Conservation (phyloP, 345 rosid genomes). For the Moringa oleifera region DNA sequence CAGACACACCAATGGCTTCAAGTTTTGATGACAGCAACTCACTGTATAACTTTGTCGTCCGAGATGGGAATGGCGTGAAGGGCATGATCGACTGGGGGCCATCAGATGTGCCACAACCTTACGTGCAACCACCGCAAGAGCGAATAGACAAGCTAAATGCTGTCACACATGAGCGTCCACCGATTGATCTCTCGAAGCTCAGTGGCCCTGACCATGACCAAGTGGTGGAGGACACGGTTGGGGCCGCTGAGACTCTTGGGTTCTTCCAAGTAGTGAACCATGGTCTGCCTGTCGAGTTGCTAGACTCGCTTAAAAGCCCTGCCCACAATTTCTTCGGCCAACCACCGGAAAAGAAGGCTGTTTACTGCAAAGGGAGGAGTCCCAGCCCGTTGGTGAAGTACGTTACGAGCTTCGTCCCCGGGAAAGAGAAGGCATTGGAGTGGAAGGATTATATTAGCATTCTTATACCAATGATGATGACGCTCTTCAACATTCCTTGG, state of each 20-base stretch:
- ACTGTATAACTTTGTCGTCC: slow-evolving; percentile 42
- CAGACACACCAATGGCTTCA: slow-evolving; percentile 21
- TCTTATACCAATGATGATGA: slow-evolving; percentile 46
- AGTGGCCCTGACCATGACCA: slow-evolving; percentile 33
- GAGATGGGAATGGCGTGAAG: slow-evolving; percentile 50
- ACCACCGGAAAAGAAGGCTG: slow-evolving; percentile 36
- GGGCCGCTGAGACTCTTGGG: slow-evolving; percentile 50
- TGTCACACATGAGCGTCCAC: slow-evolving; percentile 9
- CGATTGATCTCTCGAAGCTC: slow-evolving; percentile 42
- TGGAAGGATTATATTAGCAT: slow-evolving; percentile 62
- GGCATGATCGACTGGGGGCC: slow-evolving; percentile 48
- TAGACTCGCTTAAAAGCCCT: slow-evolving; percentile 34
- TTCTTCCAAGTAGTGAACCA: slow-evolving; percentile 61
- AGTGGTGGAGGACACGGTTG: slow-evolving; percentile 27
- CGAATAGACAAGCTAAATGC: slow-evolving; percentile 33
- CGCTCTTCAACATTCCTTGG: slow-evolving; percentile 39
- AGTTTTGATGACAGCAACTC: slow-evolving; percentile 27
- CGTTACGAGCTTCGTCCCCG: slow-evolving; percentile 52
- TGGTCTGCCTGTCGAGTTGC: slow-evolving; percentile 41
- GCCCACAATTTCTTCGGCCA: slow-evolving; percentile 42
- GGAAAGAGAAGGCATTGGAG: slow-evolving; percentile 54
- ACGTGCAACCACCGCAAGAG: slow-evolving; percentile 33
- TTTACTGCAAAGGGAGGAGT: slow-evolving; percentile 35
- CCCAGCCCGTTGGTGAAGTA: slow-evolving; percentile 48
- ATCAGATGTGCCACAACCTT: slow-evolving; percentile 33